Percentiles rank a stretch among this genome's conserved stretches.
phyloP scores from a whole-genome alignment of 2,329 filamentous ascomycete genomes.

The Microdochium trichocladiopsis region DNA sequence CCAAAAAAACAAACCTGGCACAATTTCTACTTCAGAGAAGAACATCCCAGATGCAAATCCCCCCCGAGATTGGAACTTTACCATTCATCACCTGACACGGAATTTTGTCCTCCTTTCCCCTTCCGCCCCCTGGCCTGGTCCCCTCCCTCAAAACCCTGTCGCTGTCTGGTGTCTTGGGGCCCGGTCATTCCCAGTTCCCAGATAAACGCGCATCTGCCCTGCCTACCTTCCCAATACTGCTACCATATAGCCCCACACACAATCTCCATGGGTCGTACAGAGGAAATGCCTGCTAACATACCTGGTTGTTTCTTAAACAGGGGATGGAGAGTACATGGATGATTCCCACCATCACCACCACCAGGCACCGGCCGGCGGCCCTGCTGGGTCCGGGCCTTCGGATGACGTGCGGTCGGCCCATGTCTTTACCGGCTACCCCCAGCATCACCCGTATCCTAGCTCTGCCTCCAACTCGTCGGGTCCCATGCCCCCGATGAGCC shows the following conservation, averaged over 20 bases:
- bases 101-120: background rate
- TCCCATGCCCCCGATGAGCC: conserved; percentile 21
- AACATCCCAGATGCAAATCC: conserved; percentile 11
- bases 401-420: conserved; percentile 49
- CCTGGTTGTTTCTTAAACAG: conserved; percentile 28
- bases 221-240: background rate
- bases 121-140: too few relatives aligned
- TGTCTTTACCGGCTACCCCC: conserved; percentile 24
- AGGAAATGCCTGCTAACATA: conserved; percentile 8
- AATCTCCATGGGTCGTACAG: conserved; percentile 11
- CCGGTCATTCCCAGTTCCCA: background rate
- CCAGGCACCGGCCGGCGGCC: conserved; percentile 47
- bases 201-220: background rate
- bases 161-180: conserved; percentile 1
- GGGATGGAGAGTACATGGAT: conserved; percentile 55
- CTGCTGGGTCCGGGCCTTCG: conserved; percentile 27
- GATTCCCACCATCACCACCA: conserved; percentile 62
- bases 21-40: background rate
- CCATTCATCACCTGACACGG: conserved; percentile 9
- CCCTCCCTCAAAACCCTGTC: background rate
- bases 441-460: conserved; percentile 20
- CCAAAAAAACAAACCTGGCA: background rate
- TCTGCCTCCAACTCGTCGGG: conserved; percentile 29
- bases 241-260: background rate
- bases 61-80: conserved; percentile 13